A percentile compares a stretch with the other conserved stretches of the same genome.
Conservation (phyloP, 140 eudicot genomes). For the Stevia rebaudiana region DNA sequence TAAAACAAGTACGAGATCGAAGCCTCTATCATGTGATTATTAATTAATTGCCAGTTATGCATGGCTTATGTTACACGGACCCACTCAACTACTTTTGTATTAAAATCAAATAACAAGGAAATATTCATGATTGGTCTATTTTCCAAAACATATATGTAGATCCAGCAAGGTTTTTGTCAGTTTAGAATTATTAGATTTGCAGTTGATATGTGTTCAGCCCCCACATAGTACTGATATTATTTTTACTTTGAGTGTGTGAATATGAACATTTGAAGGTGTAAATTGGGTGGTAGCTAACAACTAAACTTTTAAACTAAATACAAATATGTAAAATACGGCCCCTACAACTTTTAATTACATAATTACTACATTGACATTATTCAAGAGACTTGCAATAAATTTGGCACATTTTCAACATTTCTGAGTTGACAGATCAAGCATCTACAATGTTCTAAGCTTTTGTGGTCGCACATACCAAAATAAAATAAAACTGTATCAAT, state of each 20-base stretch:
- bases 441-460: constrained; percentile 1
- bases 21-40: constrained; percentile 23
- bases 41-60: constrained; percentile 26
- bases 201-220: constrained; percentile 25
- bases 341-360: constrained; percentile 13
- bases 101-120: constrained; percentile 20
- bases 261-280: constrained; percentile 19
- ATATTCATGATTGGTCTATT: constrained; percentile 27
- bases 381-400: constrained; percentile 11
- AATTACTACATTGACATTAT: constrained; percentile 1
- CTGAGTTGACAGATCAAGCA: constrained; percentile 18
- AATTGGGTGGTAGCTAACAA: constrained; percentile 6
- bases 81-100: constrained; percentile 33
- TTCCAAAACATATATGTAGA: constrained; percentile 24
- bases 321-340: constrained; percentile 21
- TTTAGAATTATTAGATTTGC: constrained; percentile 27
- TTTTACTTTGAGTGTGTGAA: constrained; percentile 34
- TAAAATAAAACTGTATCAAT: neutral
- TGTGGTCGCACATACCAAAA: neutral
- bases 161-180: constrained; percentile 32
- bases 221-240: constrained; percentile 30
- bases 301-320: neutral
- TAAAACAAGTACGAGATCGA: constrained; percentile 27
- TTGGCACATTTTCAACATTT: neutral
- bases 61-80: constrained; percentile 31